These are phyloP conservation scores for Wickerhamiella vanderwaltii DNA, from an alignment of 805 yeast species.

Conservation along the genomic window DNA sequence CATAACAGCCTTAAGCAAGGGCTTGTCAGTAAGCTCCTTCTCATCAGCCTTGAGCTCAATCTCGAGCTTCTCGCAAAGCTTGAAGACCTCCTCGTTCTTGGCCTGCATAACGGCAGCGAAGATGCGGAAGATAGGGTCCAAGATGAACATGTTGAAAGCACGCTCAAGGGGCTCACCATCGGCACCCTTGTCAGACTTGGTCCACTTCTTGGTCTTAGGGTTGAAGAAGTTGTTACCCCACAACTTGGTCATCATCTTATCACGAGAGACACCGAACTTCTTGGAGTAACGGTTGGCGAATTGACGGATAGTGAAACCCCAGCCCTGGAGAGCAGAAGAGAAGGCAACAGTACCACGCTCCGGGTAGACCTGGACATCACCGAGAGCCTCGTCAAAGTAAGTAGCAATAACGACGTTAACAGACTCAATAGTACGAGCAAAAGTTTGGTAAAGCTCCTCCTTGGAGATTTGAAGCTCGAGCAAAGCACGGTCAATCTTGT, in stretches of 20 bases:
- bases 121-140: slow-evolving; percentile 98
- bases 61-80: slow-evolving; percentile 85
- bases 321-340: slow-evolving; percentile 99
- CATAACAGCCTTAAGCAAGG: slow-evolving; percentile 95
- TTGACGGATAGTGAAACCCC: slow-evolving; percentile 99
- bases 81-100: slow-evolving; percentile 94
- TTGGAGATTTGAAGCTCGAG: slow-evolving; percentile 97
- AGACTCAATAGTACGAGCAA: slow-evolving; percentile 97
- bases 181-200: slow-evolving; percentile 89
- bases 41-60: slow-evolving; percentile 89
- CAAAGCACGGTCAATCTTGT: slow-evolving; percentile 99
- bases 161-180: slow-evolving; percentile 92
- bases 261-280: slow-evolving; percentile 98
- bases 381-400: slow-evolving; percentile 77
- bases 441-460: slow-evolving; percentile 98
- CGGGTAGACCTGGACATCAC: slow-evolving; percentile 98
- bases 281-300: slow-evolving; percentile 95
- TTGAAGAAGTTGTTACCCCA: slow-evolving; percentile 99
- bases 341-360: slow-evolving; percentile 98
- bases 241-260: slow-evolving; percentile 97
- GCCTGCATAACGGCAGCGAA: slow-evolving; percentile 96
- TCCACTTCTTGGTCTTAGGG: slow-evolving; percentile 99
- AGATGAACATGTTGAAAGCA: slow-evolving; percentile 98
- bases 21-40: slow-evolving; percentile 98
- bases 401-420: slow-evolving; percentile 97